Evolutionary conservation across 176 grass and related monocot species (phyloP), one percentile per base, ranked within the genome.

Genomic region (Paspalum notatum): DNA sequence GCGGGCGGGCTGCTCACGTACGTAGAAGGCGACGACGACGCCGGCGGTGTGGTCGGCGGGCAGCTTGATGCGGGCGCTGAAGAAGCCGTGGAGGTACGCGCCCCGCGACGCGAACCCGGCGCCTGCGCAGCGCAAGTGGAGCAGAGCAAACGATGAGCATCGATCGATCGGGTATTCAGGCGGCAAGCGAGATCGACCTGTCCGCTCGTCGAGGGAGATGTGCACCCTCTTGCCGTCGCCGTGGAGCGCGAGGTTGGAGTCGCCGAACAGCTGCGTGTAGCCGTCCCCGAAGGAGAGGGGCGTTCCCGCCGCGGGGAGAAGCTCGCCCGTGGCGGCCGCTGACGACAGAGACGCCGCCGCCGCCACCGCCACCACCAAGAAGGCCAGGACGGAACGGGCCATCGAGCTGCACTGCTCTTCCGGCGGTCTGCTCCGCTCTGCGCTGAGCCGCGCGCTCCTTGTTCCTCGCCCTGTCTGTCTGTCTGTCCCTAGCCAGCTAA

Each of bases 1-100:
- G 46, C 18, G 4, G 10, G 42, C 10, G 3, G 12, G 38, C 3
- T 3, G 65, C 17, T 70, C 6, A 47, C 85, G 68, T 84, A 93
- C 93, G 57, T 97, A 97, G 80, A 97, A 97, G 45, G 94, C 91
- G 37, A 97, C 94, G 42, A 97, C 91, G 25, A 97, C 94, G 68
- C 91, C 91, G 42, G 94, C 94, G 56, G 91, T 82, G 67, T 94
- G 62, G 85, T 91, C 89, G 42, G 91, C 8, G 32, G 94, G 94
- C 62, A 97, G 87, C 82, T 94, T 94, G 78, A 97, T 90, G 85
- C 87, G 83, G 41, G 91, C 89, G 43, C 91, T 92, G 89, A 97
- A 97, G 85, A 88, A 18, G 3, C 94, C 91, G 66, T 94, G 91
- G 32, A 90, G 87, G 48, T 97, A 88, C 45, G 84, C 61, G 47